Percentiles rank a stretch among this genome's conserved stretches.
Evolutionary conservation across 371 early-diverging fungal genomes (phyloP).

Genomic region (Coemansia sp.): DNA sequence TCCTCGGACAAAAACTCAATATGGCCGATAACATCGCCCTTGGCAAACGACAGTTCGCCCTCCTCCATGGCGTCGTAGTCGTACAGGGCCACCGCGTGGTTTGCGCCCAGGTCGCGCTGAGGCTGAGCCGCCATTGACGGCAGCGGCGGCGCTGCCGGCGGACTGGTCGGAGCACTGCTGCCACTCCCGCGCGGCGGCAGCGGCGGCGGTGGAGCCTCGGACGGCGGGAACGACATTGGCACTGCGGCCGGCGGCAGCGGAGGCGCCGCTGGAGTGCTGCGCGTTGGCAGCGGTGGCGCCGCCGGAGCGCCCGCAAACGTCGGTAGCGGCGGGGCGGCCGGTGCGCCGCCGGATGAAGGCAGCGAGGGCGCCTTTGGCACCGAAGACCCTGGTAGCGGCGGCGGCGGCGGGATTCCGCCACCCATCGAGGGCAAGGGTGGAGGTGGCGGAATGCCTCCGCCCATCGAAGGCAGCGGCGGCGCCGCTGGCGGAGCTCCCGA

Average conservation of each 20-base stretch:
- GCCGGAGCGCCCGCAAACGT: slow-evolving; percentile 4
- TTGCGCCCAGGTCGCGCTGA: slow-evolving; percentile 37
- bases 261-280: slow-evolving; percentile 20
- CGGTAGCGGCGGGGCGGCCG: slow-evolving; percentile 17
- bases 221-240: slow-evolving; percentile 22
- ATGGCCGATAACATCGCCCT: slow-evolving; percentile 72
- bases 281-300: slow-evolving; percentile 16
- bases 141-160: slow-evolving; percentile 31
- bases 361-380: slow-evolving; percentile 1
- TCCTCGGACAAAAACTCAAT: slow-evolving; percentile 84
- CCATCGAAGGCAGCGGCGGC: slow-evolving; percentile 8
- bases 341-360: slow-evolving; percentile 8
- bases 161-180: slow-evolving; percentile 19
- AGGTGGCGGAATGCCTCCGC: slow-evolving; percentile 1
- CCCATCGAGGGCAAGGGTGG: slow-evolving; percentile 17
- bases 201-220: slow-evolving; percentile 17
- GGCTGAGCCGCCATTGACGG: slow-evolving; percentile 25
- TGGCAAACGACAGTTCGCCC: slow-evolving; percentile 81
- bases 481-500: not conserved
- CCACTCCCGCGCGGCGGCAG: slow-evolving; percentile 22
- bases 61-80: slow-evolving; percentile 87
- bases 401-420: slow-evolving; percentile 31
- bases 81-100: slow-evolving; percentile 69
- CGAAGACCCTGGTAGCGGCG: slow-evolving; percentile 10
- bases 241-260: slow-evolving; percentile 17